Evolutionary conservation across 495 filamentous ascomycete species (phyloP).

Genomic region (Hyaloscypha variabilis): DNA sequence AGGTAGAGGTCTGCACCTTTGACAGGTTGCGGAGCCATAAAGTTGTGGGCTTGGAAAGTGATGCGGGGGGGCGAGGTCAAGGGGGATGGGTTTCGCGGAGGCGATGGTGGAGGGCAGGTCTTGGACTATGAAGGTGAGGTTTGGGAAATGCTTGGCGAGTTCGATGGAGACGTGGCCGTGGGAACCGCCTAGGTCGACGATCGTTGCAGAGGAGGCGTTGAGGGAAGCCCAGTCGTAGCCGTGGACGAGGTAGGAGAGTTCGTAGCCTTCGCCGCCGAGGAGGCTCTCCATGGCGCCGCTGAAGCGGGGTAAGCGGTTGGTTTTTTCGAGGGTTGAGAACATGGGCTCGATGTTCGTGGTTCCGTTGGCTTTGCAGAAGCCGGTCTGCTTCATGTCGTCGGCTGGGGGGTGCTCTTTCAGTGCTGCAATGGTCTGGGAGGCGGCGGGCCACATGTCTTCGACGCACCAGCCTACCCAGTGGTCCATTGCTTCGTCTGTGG

Average conservation of each 20-base stretch:
- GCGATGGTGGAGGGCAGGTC: constrained; percentile 51
- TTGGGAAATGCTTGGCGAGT: constrained; percentile 46
- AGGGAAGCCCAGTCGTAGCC: constrained; percentile 47
- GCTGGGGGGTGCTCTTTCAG: constrained; percentile 36
- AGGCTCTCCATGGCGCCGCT: constrained; percentile 53
- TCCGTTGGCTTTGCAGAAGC: constrained; percentile 50
- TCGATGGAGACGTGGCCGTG: constrained; percentile 55
- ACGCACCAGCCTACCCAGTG: constrained; percentile 54
- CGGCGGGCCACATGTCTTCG: constrained; percentile 53
- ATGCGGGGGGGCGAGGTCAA: too few species aligned
- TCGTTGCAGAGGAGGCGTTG: constrained; percentile 40
- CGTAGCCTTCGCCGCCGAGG: constrained; percentile 52
- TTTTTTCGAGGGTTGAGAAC: constrained; percentile 54
- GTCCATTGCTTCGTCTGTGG: constrained; percentile 43
- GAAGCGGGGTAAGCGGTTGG: constrained; percentile 48
- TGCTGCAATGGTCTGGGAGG: constrained; percentile 34
- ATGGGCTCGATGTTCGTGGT: constrained; percentile 50
- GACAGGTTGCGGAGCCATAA: constrained; percentile 55
- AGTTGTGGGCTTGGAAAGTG: constrained; percentile 56
- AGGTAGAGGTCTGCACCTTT: constrained; percentile 57
- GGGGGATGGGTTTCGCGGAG: too few species aligned
- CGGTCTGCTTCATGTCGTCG: constrained; percentile 48
- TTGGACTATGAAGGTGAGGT: constrained; percentile 59
- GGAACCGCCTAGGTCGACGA: constrained; percentile 60
- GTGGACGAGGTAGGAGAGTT: constrained; percentile 45